Evolutionary conservation across 176 grass and related monocot genomes (phyloP).

Genomic region (Rhipidocladum racemiflorum): DNA sequence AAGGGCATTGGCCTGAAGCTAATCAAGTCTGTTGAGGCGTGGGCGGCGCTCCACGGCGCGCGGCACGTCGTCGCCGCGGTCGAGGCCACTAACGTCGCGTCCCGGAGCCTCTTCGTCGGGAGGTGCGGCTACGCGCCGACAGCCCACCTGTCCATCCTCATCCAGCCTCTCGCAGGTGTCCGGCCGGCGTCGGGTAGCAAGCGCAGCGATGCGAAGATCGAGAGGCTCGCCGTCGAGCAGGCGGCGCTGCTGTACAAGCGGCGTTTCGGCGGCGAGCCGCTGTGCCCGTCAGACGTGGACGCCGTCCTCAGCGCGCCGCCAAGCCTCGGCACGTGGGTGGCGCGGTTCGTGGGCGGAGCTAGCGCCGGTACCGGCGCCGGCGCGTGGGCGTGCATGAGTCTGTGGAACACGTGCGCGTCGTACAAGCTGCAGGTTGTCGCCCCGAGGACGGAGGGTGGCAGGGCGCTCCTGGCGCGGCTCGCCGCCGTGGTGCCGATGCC

Average conservation of each 20-base stretch:
- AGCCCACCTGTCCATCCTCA: background rate
- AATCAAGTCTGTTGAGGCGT: slow-evolving; percentile 13
- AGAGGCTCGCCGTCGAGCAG: slow-evolving; percentile 12
- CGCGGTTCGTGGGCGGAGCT: background rate
- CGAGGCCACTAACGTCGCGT: slow-evolving; percentile 12
- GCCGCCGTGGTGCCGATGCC: background rate
- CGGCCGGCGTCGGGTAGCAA: background rate
- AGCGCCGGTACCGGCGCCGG: background rate
- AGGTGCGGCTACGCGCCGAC: background rate
- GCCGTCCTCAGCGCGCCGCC: background rate
- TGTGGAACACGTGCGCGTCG: slow-evolving; percentile 18
- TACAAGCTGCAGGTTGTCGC: slow-evolving; percentile 6
- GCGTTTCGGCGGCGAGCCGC: slow-evolving; percentile 1
- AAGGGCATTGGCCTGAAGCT: slow-evolving; percentile 22
- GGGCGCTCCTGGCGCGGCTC: background rate
- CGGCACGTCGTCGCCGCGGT: background rate
- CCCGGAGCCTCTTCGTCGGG: background rate
- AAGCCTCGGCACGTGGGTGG: slow-evolving; percentile 18
- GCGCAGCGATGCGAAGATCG: background rate
- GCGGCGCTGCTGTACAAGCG: background rate
- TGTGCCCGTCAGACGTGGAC: slow-evolving; percentile 7
- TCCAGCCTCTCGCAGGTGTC: background rate
- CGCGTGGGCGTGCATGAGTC: slow-evolving; percentile 21
- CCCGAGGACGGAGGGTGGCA: background rate
- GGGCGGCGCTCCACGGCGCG: slow-evolving; percentile 13